A percentile compares a stretch with the other conserved stretches of the same genome.
Conservation (phyloP, 805 yeast species). For the Yarrowia divulgata region DNA sequence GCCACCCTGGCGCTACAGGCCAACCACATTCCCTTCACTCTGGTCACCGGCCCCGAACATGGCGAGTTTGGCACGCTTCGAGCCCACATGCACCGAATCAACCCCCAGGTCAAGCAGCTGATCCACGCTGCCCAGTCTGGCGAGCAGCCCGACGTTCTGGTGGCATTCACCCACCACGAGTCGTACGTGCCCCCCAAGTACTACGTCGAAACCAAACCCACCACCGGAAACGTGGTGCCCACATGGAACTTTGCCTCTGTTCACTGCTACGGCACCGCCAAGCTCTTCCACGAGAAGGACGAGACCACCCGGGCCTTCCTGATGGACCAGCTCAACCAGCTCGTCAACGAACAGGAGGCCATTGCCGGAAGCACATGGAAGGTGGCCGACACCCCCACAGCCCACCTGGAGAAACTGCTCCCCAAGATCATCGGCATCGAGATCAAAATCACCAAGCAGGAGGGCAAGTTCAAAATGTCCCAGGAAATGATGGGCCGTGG, state of each 20-base stretch:
- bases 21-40: slow-evolving; percentile 64
- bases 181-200: slow-evolving; percentile 64
- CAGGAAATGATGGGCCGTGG: slow-evolving; percentile 54
- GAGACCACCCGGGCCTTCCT: slow-evolving; percentile 53
- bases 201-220: slow-evolving; percentile 61
- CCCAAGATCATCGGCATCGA: slow-evolving; percentile 65
- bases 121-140: slow-evolving; percentile 29
- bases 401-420: slow-evolving; percentile 54
- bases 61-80: slow-evolving; percentile 51
- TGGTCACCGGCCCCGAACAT: slow-evolving; percentile 53
- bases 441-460: slow-evolving; percentile 57
- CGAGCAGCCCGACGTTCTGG: slow-evolving; percentile 54
- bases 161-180: slow-evolving; percentile 61
- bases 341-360: slow-evolving; percentile 61
- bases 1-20: slow-evolving; percentile 51
- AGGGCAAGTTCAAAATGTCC: slow-evolving; percentile 66
- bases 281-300: slow-evolving; percentile 53
- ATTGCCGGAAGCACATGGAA: slow-evolving; percentile 54
- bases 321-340: slow-evolving; percentile 53
- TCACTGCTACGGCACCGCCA: slow-evolving; percentile 62
- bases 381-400: slow-evolving; percentile 64
- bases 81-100: slow-evolving; percentile 63
- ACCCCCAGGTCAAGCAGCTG: slow-evolving; percentile 54
- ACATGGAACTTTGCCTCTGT: slow-evolving; percentile 71
- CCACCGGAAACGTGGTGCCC: slow-evolving; percentile 69